Conservation (phyloP, 768 basidiomycete genomes). For the Dendrothele bispora region DNA sequence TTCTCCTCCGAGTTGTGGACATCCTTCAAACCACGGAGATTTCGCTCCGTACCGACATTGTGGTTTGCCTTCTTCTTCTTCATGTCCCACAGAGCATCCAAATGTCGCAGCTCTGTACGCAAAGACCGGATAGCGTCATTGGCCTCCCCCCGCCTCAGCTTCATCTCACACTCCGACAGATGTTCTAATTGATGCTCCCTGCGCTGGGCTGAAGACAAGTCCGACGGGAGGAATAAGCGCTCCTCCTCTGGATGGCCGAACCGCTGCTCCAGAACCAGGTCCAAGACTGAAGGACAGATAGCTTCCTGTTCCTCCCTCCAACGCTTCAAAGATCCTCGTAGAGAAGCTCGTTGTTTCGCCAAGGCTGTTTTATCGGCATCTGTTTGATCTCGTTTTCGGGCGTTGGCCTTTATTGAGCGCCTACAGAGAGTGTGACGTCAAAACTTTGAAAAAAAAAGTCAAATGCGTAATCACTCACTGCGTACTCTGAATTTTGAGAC, state of each 20-base stretch:
- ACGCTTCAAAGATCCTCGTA: neutral
- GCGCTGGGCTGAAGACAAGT: neutral
- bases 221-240: neutral
- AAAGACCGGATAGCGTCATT: too few relatives aligned
- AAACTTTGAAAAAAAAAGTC: too few relatives aligned
- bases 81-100: too few relatives aligned
- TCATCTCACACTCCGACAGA: neutral
- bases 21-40: too few relatives aligned
- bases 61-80: too few relatives aligned
- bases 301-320: neutral
- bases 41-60: too few relatives aligned
- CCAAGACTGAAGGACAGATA: neutral
- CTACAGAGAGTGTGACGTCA: too few relatives aligned
- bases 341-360: neutral
- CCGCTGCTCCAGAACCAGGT: neutral
- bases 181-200: neutral
- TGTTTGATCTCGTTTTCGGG: neutral
- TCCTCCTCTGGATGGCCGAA: neutral
- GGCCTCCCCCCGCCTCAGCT: too few relatives aligned
- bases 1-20: too few relatives aligned
- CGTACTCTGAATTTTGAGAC: neutral
- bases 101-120: too few relatives aligned
- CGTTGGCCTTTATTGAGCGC: too few relatives aligned
- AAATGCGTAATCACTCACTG: constrained; percentile 3
- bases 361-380: neutral